A percentile compares a stretch with the other conserved stretches of the same genome.
Evolutionary conservation across 352 stramenopile genomes (phyloP).

Genomic region (Phytophthora litchii): DNA sequence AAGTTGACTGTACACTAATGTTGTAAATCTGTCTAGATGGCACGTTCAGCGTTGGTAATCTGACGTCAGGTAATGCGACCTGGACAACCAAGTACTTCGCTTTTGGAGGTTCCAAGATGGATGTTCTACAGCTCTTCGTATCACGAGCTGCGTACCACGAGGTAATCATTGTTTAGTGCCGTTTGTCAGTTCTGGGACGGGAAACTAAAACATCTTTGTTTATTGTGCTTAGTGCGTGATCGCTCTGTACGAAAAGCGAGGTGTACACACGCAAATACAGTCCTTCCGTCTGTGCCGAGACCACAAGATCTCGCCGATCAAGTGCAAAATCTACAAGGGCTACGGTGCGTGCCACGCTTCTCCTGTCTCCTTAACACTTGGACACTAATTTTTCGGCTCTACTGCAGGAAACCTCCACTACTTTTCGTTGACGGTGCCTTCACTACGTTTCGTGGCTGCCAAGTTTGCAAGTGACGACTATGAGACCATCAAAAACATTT

Average conservation of each 20-base stretch:
- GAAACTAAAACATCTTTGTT: constrained; percentile 1
- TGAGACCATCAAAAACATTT: constrained; percentile 82
- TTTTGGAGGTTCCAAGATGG: constrained; percentile 80
- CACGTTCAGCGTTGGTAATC: constrained; percentile 84
- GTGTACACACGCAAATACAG: constrained; percentile 84
- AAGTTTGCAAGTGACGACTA: constrained; percentile 89
- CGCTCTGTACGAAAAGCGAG: constrained; percentile 83
- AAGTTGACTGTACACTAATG: constrained; percentile 9
- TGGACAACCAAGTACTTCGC: constrained; percentile 86
- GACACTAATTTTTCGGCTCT: constrained; percentile 3
- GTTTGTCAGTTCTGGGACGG: not conserved
- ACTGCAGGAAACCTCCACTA: constrained; percentile 77
- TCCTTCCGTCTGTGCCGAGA: constrained; percentile 82
- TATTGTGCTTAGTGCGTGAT: constrained; percentile 65
- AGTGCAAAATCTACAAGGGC: constrained; percentile 90
- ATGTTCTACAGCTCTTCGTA: constrained; percentile 86
- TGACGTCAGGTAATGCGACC: constrained; percentile 75
- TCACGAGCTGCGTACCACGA: constrained; percentile 84
- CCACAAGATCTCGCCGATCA: constrained; percentile 87
- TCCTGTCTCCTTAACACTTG: not conserved
- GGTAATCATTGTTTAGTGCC: constrained; percentile 26
- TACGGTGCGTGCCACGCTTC: constrained; percentile 46
- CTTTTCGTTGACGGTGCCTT: constrained; percentile 82
- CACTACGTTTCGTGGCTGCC: constrained; percentile 77
- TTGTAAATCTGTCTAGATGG: constrained; percentile 50